Evolutionary conservation across 2,329 filamentous ascomycete species (phyloP), one percentile per base, ranked within the genome.

Genomic region (Hymenoscyphus repandus): DNA sequence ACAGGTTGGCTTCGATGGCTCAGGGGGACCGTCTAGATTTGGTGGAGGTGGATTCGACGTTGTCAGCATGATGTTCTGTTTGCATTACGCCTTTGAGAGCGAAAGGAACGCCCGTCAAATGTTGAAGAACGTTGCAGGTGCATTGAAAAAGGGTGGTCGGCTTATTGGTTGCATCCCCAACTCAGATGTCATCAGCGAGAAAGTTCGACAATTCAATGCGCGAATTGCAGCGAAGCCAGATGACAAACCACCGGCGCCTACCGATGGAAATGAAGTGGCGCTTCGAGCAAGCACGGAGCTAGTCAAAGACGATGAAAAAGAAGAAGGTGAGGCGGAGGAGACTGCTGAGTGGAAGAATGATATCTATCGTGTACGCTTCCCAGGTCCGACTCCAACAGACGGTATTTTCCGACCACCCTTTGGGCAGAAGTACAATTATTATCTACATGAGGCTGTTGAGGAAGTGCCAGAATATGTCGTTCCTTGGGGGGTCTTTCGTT

Each of bases 1-100:
- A 44, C 81, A 95, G 50, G 90, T 99, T 30, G 93, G 93, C 18
- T 96, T 96, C 61, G 88, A 64, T 44, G 58, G 55, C 0, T 85
- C 84, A 53, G 80, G 77, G 12, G 83, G 73, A 62, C 88, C 74
- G 72, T 87, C 82, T 69, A 83, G 82, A 36, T 84, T 79, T 70
- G 79, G 80, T 54, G 82, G 82, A 47, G 86, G 86, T 49, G 91
- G 92, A 3, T 99, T 97, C 62, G 93, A 99, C 66, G 88, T 97
- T 38, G 92, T 99, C 56, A 90, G 86, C 65, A 96, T 96, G 82
- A 99, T 99, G 93, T 99, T 99, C 69, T 95, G 90, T 64, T 93
- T 99, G 83, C 93, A 99, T 72, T 99, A 99, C 68, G 91, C 93
- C 5, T 99, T 97, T 61, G 93, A 97, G 73, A 89, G 77, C 47